phyloP scores from a whole-genome alignment of 495 filamentous ascomycete species.

The Xylaria telfairii region DNA sequence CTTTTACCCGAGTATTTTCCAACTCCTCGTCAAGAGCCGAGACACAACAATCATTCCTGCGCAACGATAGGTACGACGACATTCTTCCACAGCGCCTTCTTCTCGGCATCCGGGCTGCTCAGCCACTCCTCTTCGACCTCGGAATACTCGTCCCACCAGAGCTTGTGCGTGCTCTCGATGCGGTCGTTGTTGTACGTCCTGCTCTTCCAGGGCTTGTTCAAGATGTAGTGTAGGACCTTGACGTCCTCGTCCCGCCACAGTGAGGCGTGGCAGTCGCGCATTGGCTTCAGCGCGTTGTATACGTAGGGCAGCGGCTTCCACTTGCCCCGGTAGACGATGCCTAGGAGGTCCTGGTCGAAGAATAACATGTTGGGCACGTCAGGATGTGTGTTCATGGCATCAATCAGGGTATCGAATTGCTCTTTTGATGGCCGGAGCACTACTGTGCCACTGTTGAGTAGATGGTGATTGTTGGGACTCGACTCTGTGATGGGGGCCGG shows the following conservation, averaged over 20 bases:
- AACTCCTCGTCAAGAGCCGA: background rate
- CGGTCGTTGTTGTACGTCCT: conserved; percentile 40
- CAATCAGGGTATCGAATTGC: conserved; percentile 42
- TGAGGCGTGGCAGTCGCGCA: conserved; percentile 42
- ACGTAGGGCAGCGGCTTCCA: conserved; percentile 48
- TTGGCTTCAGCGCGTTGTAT: conserved; percentile 49
- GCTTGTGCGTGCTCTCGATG: conserved; percentile 45
- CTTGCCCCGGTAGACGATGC: conserved; percentile 44
- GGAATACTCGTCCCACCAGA: conserved; percentile 48
- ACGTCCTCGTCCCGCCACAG: conserved; percentile 46
- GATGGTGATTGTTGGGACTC: conserved; percentile 44
- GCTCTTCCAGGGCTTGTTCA: conserved; percentile 49
- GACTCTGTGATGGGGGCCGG: conserved; percentile 41
- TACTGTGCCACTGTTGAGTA: conserved; percentile 49
- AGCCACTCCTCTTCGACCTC: conserved; percentile 46
- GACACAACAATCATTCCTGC: conserved; percentile 36
- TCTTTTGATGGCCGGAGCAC: conserved; percentile 41
- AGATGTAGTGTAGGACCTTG: conserved; percentile 47
- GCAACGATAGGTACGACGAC: conserved; percentile 48
- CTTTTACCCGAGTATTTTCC: background rate
- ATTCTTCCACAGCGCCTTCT: conserved; percentile 41
- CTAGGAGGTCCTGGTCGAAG: conserved; percentile 49
- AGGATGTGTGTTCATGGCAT: conserved; percentile 51
- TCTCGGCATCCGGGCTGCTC: conserved; percentile 33
- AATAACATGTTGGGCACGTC: conserved; percentile 49